phyloP scores from a whole-genome alignment of 148 eudicot genomes.

The Chenopodium album region DNA sequence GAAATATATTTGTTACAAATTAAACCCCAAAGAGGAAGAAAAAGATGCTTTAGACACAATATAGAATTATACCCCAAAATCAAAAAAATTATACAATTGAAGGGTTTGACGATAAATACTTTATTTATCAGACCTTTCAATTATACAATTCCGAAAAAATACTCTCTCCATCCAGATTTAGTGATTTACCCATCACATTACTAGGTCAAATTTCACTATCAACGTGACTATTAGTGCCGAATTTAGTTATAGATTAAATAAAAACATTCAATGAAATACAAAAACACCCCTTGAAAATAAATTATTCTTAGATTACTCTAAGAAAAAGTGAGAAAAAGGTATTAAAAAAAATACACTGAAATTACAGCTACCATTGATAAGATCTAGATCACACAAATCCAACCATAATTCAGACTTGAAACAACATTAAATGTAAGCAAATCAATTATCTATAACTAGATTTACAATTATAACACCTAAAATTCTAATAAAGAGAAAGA shows the following conservation, averaged over 20 bases:
- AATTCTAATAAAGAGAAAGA: not conserved
- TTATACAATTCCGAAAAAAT: not conserved
- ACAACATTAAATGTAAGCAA: constrained; percentile 4
- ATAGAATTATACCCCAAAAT: not conserved
- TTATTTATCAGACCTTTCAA: not conserved
- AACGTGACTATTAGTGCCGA: not conserved
- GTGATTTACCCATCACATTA: not conserved
- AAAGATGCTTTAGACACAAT: not conserved
- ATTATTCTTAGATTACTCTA: not conserved
- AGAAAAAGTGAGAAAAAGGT: too few relatives aligned
- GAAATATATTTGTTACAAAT: not conserved
- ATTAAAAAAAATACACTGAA: not conserved
- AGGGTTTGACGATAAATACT: not conserved
- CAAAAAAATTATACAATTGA: not conserved
- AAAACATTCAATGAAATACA: not conserved
- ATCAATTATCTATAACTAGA: not conserved
- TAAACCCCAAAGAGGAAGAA: not conserved
- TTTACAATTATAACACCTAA: too few relatives aligned
- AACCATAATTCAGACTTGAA: not conserved
- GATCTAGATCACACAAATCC: constrained; percentile 31
- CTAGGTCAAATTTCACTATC: not conserved
- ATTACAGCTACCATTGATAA: constrained; percentile 1
- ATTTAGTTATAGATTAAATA: not conserved
- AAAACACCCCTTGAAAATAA: not conserved
- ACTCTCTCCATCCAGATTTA: not conserved